Conservation (phyloP, 83 land plant species). For the Picea abies region DNA sequence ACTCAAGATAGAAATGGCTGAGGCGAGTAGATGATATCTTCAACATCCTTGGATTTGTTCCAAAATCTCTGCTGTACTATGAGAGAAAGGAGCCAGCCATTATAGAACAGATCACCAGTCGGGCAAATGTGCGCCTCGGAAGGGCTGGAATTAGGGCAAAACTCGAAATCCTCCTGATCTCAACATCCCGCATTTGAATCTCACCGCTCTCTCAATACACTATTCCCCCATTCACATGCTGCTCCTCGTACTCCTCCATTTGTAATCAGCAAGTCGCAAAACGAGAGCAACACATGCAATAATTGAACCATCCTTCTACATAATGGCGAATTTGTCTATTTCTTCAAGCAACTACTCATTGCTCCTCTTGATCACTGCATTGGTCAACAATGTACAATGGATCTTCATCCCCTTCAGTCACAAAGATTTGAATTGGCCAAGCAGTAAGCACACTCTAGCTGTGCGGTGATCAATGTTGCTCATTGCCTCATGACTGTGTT, state of each 20-base stretch:
- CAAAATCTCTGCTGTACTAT: neutral
- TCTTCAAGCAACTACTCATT: constrained; percentile 75
- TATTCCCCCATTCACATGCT: neutral
- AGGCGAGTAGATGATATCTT: too few species aligned
- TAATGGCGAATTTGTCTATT: constrained; percentile 73
- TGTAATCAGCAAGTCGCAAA: neutral
- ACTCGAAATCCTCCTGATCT: constrained; percentile 8
- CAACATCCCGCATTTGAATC: neutral
- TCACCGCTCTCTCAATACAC: neutral
- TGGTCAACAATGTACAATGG: too few species aligned
- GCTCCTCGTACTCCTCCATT: neutral
- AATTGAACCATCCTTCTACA: constrained; percentile 94
- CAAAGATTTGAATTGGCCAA: too few species aligned
- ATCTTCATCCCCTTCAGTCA: too few species aligned
- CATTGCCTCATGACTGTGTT: too few species aligned
- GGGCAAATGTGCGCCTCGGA: neutral
- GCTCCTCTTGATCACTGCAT: constrained; percentile 60
- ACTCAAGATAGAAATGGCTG: too few species aligned
- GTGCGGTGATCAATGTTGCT: too few species aligned
- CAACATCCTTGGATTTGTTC: neutral
- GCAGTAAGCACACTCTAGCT: too few species aligned
- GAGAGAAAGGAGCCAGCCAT: constrained; percentile 12
- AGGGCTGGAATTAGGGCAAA: neutral
- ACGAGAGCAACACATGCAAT: constrained; percentile 95
- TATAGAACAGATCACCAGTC: constrained; percentile 5